Base-by-base conservation (phyloP, 106 monocot species). In the Triglochin maritima region DNA sequence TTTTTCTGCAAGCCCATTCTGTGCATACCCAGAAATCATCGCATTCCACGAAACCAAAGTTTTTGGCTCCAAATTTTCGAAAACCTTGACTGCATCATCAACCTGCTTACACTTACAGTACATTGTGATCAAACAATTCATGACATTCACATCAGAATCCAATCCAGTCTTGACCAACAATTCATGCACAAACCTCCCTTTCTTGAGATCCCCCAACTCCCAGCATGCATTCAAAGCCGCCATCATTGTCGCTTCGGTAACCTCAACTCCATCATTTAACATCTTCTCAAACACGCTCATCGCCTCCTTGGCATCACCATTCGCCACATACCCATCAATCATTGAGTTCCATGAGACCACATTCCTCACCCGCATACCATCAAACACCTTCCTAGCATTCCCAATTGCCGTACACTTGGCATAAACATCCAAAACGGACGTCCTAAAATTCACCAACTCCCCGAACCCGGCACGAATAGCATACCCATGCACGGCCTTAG, bases 21-120 rank as follows among this genome's bases (percentile, higher is more conserved):
- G 89, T 0, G 80, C 56, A 59, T 69, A 86, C 52, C 93, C 86
- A 5, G 78, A 76, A 50, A 93, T 89, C 89, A 89, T 93, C 1
- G 86, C 79, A 69, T 93, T 93, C 93, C 93, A 93, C 1, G 93
- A 84, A 11, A 93, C 80, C 9, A 74, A 63, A 9, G 77, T 93
- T 58, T 77, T 88, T 0, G 3, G 46, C 10, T 15, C 48, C 71
- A 92, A 55, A 8, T 52, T 69, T 11, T 79, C 62, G 53, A 92
- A 92, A 3, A 83, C 71, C 10, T 83, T 56, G 3, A 41, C 59
- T 4, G 85, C 87, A 15, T 82, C 76, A 60, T 85, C 92, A 12
- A 70, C 17, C 45, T 81, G 76, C 59, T 81, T 83, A 69, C 92
- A 88, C 57, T 85, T 92, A 7, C 79, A 78, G 65, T 92, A 92